Evolutionary conservation across 352 stramenopile genomes (phyloP), one percentile per base, ranked within the genome.

Genomic region (Globisporangium cylindrosporum): DNA sequence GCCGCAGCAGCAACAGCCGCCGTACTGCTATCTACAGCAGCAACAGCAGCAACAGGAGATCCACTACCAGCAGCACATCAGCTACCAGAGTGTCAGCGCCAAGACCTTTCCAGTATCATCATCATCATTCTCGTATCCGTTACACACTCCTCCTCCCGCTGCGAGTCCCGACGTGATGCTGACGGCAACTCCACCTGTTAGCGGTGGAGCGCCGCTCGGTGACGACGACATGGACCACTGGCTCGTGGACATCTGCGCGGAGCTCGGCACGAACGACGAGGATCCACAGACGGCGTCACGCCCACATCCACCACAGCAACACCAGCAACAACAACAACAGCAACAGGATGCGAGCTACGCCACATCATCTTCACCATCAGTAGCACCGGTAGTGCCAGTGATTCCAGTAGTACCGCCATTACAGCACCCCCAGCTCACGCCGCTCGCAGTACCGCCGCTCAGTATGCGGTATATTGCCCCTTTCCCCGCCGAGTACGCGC

Each of bases 161-260:
- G 15, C 24, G 58, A 34, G 24, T 22, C 20, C 58, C 34, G 24
- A 38, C 14, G 53, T 58, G 53, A 58, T 36, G 53, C 9, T 58
- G 53, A 9, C 24, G 6, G 24, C 53, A n/a, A 25, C 57, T 12
- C 3, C 58, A 12, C 14, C 36, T 10, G 15, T 25, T 6, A 20
- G 36, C 55, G 15, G 36, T 61, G 14, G 55, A 18, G 54, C 54
- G 25, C 18, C 10, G 59, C 41, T 57, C 4, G 60, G 20, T 6
- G 41, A 59, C 24, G 65, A 70, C 48, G 65, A 70, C 43, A 64
- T 70, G 48, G 51, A 59, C 24, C 65, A 64, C 58, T 70, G 65
- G 65, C 58, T 70, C 36, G 65, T 70, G 22, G 65, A 70, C 48
- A 70, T 70, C 20, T 70, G 65, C 34, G 51, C 54, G 29, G 48